Evolutionary conservation across 805 yeast genomes (phyloP).

Genomic region (Wickerhamomyces kurtzmanii): DNA sequence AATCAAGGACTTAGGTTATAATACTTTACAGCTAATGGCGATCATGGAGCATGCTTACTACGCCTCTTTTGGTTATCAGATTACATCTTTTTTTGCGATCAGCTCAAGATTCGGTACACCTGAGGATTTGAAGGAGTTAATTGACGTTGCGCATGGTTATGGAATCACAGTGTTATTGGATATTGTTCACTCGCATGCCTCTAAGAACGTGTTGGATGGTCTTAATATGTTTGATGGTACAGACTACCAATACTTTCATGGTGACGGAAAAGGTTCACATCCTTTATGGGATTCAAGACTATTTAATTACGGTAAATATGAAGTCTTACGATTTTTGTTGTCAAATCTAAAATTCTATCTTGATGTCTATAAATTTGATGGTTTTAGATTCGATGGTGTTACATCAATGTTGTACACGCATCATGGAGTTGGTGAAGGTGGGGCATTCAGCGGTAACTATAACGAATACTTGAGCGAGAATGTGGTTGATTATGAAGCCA

Average conservation of each 20-base stretch:
- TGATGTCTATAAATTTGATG: constrained; percentile 83
- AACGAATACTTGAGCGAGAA: constrained; percentile 78
- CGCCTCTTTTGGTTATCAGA: constrained; percentile 97
- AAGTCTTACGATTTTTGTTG: constrained; percentile 78
- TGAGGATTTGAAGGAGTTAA: constrained; percentile 82
- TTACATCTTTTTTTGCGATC: constrained; percentile 84
- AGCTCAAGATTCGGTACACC: constrained; percentile 93
- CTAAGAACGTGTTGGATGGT: constrained; percentile 91
- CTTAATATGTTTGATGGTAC: constrained; percentile 90
- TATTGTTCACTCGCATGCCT: constrained; percentile 93
- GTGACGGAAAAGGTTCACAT: constrained; percentile 84
- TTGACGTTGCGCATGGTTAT: constrained; percentile 84
- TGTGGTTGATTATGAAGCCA: constrained; percentile 80
- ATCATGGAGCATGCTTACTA: constrained; percentile 98
- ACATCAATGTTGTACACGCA: constrained; percentile 87
- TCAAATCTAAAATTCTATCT: constrained; percentile 78
- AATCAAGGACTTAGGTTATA: constrained; percentile 78
- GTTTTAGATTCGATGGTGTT: constrained; percentile 95
- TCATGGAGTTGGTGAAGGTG: constrained; percentile 82
- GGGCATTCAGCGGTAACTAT: constrained; percentile 85
- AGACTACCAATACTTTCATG: constrained; percentile 89
- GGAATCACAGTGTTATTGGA: constrained; percentile 85
- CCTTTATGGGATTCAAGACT: constrained; percentile 94
- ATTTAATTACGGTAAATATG: constrained; percentile 86
- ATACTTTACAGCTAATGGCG: constrained; percentile 94